A percentile compares a stretch with the other conserved stretches of the same genome.
Evolutionary conservation across 441 rosid species (phyloP).

Genomic region (Eugenia klotzschiana): DNA sequence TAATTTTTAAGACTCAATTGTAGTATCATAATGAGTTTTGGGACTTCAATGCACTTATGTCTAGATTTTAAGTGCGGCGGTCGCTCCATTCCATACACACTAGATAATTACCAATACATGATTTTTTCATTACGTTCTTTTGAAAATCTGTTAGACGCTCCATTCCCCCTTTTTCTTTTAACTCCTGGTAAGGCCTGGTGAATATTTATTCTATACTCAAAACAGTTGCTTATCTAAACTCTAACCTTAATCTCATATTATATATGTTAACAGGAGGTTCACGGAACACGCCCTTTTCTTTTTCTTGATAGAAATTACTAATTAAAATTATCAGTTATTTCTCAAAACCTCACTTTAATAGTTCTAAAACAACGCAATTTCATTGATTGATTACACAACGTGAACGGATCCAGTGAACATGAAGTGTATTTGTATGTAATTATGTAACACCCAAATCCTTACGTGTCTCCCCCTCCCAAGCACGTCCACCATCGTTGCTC

Average conservation of each 20-base stretch:
- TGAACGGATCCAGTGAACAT: not conserved
- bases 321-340: not conserved
- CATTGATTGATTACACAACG: not conserved
- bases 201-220: no score
- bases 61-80: no score
- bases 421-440: not conserved
- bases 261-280: not conserved
- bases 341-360: not conserved
- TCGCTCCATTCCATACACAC: not conserved
- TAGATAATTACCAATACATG: no score
- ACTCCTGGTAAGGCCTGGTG: no score
- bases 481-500: not conserved
- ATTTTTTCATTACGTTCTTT: no score
- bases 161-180: no score
- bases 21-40: no score
- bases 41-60: no score
- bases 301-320: not conserved
- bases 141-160: no score
- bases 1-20: no score
- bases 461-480: not conserved
- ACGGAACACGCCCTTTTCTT: not conserved
- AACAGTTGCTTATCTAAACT: no score
- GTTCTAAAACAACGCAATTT: not conserved
- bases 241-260: no score
- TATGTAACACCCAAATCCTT: not conserved